Conservation (phyloP, 495 filamentous ascomycete genomes). For the Aspergillus avenaceus region DNA sequence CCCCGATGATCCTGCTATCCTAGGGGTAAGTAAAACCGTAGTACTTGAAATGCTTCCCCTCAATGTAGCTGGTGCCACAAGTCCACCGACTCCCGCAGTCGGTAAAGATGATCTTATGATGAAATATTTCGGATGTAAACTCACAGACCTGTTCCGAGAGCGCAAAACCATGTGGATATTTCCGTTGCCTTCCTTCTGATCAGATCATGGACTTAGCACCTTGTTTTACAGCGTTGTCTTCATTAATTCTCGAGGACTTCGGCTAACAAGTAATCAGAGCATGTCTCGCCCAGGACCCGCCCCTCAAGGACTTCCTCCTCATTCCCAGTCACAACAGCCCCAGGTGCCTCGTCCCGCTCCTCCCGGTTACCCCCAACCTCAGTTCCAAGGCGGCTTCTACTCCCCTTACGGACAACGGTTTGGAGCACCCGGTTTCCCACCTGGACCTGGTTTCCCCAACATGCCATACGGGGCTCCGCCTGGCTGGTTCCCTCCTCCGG, state of each 20-base stretch:
- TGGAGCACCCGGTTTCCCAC: constrained; percentile 57
- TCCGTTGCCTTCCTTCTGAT: constrained; percentile 99
- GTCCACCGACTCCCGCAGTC: constrained; percentile 11
- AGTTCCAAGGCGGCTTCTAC: constrained; percentile 42
- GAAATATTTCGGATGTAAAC: constrained; percentile 51
- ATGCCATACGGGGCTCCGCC: constrained; percentile 63
- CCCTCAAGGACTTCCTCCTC: constrained; percentile 37
- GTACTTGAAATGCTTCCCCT: not conserved
- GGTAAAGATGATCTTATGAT: constrained; percentile 55
- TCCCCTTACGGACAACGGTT: constrained; percentile 54
- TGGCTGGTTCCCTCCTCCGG: constrained; percentile 75
- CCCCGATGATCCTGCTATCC: constrained; percentile 93
- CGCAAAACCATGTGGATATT: constrained; percentile 93
- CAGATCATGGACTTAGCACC: constrained; percentile 24
- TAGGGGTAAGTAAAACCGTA: constrained; percentile 71
- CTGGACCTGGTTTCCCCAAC: constrained; percentile 55
- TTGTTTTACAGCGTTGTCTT: constrained; percentile 2
- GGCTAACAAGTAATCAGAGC: constrained; percentile 34
- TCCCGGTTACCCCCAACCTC: constrained; percentile 48
- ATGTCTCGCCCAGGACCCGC: constrained; percentile 34
- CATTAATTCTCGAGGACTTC: not conserved
- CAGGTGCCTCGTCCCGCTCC: constrained; percentile 38
- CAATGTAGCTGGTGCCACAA: not conserved
- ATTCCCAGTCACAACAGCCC: constrained; percentile 34
- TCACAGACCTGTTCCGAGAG: constrained; percentile 66